Evolutionary conservation across 345 rosid genomes (phyloP), one percentile per base, ranked within the genome.

Genomic region (Psidium friedrichsthalianum): DNA sequence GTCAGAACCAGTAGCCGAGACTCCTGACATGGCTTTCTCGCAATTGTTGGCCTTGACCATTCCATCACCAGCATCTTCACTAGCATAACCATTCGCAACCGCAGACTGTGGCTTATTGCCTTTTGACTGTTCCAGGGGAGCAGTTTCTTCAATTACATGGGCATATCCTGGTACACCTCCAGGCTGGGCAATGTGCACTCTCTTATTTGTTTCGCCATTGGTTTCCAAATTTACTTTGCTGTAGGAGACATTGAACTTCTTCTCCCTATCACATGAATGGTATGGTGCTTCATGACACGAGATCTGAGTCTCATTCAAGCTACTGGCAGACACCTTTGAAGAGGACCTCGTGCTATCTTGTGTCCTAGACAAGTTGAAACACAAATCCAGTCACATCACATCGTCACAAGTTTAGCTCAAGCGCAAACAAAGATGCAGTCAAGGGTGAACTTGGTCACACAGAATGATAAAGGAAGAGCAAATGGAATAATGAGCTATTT

Each of bases 161-260:
- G 91, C 87, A 87, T 88, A 90, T 59, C 92, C 94, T 10, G 95
- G 91, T 82, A 90, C 88, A 51, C 88, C 91, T 83, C 86, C 91
- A 61, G 91, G 89, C 90, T 93, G 90, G 87, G 91, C 93, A 78
- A 88, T 76, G 36, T 88, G 93, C 42, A 86, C 87, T 51, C 83
- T 86, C 86, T 92, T 94, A 90, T 86, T 89, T 49, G 85, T 36
- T 90, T 89, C 92, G 54, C 84, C 92, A 87, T 89, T 89, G 88
- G 88, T 85, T n/a, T 87, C 91, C 11, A 84, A 87, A 51, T 56
- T 84, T 22, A 89, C 87, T 87, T 90, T 93, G 76, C 90, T 84
- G 86, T 91, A 87, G 13, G 90, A 93, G 88, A 91, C 74, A 44
- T 91, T 94, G 90, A 91, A 88, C 82, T 91, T 90, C 87, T 93